phyloP scores from a whole-genome alignment of 495 filamentous ascomycete species.

The Achaetomiella virescens region DNA sequence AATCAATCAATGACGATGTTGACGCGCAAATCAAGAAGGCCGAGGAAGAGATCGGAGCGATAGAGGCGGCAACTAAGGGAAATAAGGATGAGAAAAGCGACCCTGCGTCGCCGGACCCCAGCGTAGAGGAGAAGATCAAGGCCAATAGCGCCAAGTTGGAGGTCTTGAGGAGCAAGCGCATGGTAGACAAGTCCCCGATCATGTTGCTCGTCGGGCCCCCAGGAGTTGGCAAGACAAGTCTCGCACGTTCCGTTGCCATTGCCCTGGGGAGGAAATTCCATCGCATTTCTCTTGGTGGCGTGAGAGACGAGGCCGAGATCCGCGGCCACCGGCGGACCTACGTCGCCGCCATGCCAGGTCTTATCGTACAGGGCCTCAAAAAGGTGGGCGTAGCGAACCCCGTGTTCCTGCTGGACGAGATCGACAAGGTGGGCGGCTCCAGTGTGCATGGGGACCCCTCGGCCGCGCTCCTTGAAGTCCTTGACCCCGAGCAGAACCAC shows the following conservation, averaged over 20 bases:
- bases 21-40: constrained; percentile 67
- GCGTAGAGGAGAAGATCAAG: constrained; percentile 38
- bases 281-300: constrained; percentile 92
- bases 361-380: constrained; percentile 90
- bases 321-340: constrained; percentile 94
- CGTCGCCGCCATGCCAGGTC: constrained; percentile 95
- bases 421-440: constrained; percentile 90
- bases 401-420: constrained; percentile 94
- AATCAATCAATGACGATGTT: constrained; percentile 72
- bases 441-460: constrained; percentile 96
- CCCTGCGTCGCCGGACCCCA: constrained; percentile 21
- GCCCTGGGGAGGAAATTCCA: constrained; percentile 95
- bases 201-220: constrained; percentile 90
- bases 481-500: constrained; percentile 97
- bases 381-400: constrained; percentile 96
- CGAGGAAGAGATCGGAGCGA: constrained; percentile 50
- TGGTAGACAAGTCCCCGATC: constrained; percentile 94
- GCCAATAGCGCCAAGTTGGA: constrained; percentile 56
- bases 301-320: constrained; percentile 95
- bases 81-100: constrained; percentile 19
- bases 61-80: constrained; percentile 30
- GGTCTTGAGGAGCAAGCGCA: constrained; percentile 62
- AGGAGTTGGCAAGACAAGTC: constrained; percentile 91
- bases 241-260: constrained; percentile 88
- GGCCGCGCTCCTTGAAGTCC: constrained; percentile 97